Conservation (phyloP, 2,329 filamentous ascomycete species). For the Botryosphaeria dothidea region DNA sequence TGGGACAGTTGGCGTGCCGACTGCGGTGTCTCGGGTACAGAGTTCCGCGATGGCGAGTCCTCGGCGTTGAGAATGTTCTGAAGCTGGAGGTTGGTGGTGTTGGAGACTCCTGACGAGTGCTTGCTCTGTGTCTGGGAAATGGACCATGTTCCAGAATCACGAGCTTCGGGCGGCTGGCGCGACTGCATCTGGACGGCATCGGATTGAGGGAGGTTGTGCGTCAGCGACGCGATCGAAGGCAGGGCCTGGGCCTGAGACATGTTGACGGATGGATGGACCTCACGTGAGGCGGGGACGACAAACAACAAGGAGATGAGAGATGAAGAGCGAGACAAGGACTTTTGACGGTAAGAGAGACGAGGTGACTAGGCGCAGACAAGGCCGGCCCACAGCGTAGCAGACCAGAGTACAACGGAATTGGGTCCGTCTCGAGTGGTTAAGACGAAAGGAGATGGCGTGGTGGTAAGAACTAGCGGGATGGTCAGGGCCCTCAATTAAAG, state of each 20-base stretch:
- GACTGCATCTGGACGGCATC: conserved; percentile 36
- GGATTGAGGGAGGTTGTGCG: conserved; percentile 30
- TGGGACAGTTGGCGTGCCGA: conserved; percentile 37
- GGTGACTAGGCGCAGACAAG: neutral
- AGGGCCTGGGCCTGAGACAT: conserved; percentile 38
- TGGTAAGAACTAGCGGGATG: neutral
- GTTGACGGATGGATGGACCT: neutral
- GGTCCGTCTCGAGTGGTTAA: neutral
- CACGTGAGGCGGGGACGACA: conserved; percentile 11
- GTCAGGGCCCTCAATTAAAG: conserved; percentile 11
- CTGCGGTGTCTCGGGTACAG: conserved; percentile 45
- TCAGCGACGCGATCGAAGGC: conserved; percentile 40
- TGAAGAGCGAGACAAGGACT: neutral
- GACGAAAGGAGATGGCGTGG: conserved; percentile 7
- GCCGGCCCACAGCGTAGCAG: neutral
- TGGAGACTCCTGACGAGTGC: conserved; percentile 45
- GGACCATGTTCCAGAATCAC: conserved; percentile 62
- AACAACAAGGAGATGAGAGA: neutral
- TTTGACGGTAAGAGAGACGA: neutral
- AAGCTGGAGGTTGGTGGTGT: conserved; percentile 49
- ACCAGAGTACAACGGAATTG: neutral
- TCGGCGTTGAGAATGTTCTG: conserved; percentile 53
- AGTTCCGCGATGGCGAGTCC: conserved; percentile 48
- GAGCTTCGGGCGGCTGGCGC: conserved; percentile 43
- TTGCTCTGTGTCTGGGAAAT: conserved; percentile 60